Base-by-base conservation (phyloP, 148 eudicot genomes). In the Simmondsia chinensis region DNA sequence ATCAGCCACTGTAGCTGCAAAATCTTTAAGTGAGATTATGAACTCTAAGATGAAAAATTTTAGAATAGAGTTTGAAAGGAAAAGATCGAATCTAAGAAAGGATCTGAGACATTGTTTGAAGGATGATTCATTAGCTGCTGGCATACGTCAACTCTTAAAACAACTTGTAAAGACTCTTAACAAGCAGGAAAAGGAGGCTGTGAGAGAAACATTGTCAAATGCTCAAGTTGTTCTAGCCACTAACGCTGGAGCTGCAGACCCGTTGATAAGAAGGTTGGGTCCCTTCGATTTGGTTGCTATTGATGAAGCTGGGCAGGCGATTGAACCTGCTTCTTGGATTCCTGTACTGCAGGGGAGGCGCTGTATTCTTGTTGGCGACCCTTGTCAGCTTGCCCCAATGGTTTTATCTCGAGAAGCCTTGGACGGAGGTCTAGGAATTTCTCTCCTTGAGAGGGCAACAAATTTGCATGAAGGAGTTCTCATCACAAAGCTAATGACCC, bases 231-330 rank as follows among this genome's bases (percentile, higher is more conserved):
- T 85, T 67, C 86, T 85, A 48, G 78, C 95, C 20, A 85, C 95
- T 36, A 85, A 80, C 43, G 77, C 70, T 39, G 95, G 95, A 48
- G 82, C 95, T 22, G 95, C 95, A 3, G 95, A 85, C 43, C 74
- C 95, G 17, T 68, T 74, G 46, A 65, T 85, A 44, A 70, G 95
- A 53, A 71, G 57, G 43, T 48, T 80, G 53, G 72, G 64, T 31
- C 61, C 77, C n/a, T 85, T 85, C 53, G 95, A 85, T 64, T 71
- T 85, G 53, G 89, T 80, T 37, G 61, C 80, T 57, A 70, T 85
- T 45, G 95, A 85, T 70, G 95, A 85, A 77, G 95, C 85, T 1
- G 95, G 63, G 40, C 95, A 80, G 62, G 95, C 95, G 28, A 85
- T 80, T 45, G 95, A 85, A 58, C 95, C 95, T 39, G 74, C 95